phyloP scores from a whole-genome alignment of 1,284 basidiomycete genomes.

The Microbotryum lychnidis-dioicae region DNA sequence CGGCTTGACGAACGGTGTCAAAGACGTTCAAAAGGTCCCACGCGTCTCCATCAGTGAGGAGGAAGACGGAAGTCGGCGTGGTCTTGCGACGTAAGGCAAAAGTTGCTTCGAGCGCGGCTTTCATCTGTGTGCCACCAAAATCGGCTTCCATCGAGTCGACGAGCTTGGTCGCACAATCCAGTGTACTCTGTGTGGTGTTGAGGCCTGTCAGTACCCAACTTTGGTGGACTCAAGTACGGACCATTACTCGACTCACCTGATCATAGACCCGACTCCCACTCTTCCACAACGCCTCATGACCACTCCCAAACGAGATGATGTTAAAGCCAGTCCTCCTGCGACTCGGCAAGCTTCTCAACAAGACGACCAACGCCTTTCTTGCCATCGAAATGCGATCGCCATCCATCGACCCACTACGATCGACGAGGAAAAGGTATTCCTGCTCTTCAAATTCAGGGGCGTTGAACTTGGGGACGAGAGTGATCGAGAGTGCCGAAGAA shows the following conservation, averaged over 20 bases:
- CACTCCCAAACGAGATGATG: conserved; percentile 31
- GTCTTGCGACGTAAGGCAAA: conserved; percentile 25
- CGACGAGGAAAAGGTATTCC: conserved; percentile 36
- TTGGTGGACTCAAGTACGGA: no score
- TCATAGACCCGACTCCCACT: conserved; percentile 11
- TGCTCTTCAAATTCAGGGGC: conserved; percentile 12
- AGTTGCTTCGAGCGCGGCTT: conserved; percentile 19
- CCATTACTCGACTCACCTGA: conserved; percentile 5
- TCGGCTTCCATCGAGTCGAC: conserved; percentile 27
- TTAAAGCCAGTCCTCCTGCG: conserved; percentile 29
- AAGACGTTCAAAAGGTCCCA: conserved; percentile 27
- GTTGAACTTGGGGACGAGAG: conserved; percentile 20
- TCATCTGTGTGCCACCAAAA: conserved; percentile 33
- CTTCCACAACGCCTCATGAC: conserved; percentile 5
- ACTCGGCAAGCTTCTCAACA: conserved; percentile 31
- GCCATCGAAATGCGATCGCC: conserved; percentile 20
- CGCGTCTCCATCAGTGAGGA: conserved; percentile 36
- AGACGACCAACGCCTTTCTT: conserved; percentile 16
- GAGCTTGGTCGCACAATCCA: conserved; percentile 25
- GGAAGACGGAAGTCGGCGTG: conserved; percentile 31
- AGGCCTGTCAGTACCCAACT: not conserved
- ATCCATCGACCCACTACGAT: conserved; percentile 33
- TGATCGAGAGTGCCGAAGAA: conserved; percentile 9
- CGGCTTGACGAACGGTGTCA: conserved; percentile 8
- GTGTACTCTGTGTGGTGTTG: conserved; percentile 7